Percentiles rank a stretch among this genome's conserved stretches.
These are phyloP conservation scores for Spinacia oleracea DNA, from an alignment of 179 eudicot species.

Conservation along the genomic window DNA sequence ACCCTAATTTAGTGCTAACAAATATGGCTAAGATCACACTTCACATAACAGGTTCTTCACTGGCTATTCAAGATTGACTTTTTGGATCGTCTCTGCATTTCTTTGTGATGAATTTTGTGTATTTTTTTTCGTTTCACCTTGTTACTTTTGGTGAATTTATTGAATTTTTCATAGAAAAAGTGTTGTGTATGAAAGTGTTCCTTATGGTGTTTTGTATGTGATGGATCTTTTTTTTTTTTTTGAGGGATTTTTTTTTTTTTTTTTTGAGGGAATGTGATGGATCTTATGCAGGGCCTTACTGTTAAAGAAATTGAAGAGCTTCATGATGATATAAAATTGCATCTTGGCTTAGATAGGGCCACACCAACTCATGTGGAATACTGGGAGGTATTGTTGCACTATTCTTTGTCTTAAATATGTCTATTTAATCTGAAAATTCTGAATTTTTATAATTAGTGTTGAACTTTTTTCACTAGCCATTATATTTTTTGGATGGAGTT, in stretches of 20 bases:
- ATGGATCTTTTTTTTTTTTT: no score
- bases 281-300: slow-evolving; percentile 66
- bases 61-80: not conserved
- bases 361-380: slow-evolving; percentile 80
- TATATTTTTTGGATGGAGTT: not conserved
- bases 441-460: not conserved
- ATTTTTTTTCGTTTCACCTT: not conserved
- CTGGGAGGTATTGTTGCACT: slow-evolving; percentile 65
- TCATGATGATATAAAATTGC: slow-evolving; percentile 88
- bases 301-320: slow-evolving; percentile 97
- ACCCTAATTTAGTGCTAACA: not conserved
- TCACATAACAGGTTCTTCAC: not conserved
- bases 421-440: not conserved
- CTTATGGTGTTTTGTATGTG: not conserved
- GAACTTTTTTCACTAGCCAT: not conserved
- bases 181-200: slow-evolving; percentile 3
- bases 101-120: not conserved
- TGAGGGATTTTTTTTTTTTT: no score
- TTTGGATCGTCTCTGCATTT: not conserved
- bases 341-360: slow-evolving; percentile 79
- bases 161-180: not conserved
- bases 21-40: not conserved
- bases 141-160: not conserved
- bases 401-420: not conserved
- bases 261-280: no score